Evolutionary conservation across 805 yeast genomes (phyloP), one percentile per base, ranked within the genome.

Genomic region (Clavispora santaluciae): DNA sequence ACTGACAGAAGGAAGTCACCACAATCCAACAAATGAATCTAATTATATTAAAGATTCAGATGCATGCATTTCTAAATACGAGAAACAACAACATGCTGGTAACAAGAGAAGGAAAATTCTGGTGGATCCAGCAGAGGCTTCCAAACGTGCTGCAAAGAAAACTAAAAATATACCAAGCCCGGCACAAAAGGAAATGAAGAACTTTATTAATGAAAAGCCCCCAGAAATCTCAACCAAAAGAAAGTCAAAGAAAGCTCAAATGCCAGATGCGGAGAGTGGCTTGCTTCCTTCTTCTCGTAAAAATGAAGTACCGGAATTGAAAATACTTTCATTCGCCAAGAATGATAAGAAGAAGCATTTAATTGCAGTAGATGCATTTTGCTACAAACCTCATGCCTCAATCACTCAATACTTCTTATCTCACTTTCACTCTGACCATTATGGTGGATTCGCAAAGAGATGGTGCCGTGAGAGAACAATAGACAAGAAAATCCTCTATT

Each of bases 381-480:
- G 72, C 54, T 78, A 61, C 49, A 65, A 70, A 7, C 68, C 74
- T 0, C 68, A 75, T 45, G 65, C 64, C 0, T 56, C 61, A 1
- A 74, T 83, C 5, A 45, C 60, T 2, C 68, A 70, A 33, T 85
- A 84, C 59, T 76, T 83, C 46, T 61, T 86, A 20, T 75, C 88
- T 0, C 99, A 93, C 64, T 91, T 86, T 65, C 99, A 93, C 60
- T 70, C 95, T 0, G 99, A 93, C 58, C 99, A 93, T 58, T 93
- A 93, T 56, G 88, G 87, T 4, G 98, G 99, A 0, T 62, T 93
- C 12, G 64, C 81, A 3, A 85, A 84, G 52, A 68, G 72, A 17
- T 93, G 98, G 98, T 61, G 72, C 35, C 56, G 60, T 30, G 71
- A 68, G 42, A 47, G 72, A 20, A 61, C 67, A 2, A 60, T 68